Percentiles rank a stretch among this genome's conserved stretches.
phyloP scores from a whole-genome alignment of 129 eudicot genomes.

The Flaveria sonorensis region DNA sequence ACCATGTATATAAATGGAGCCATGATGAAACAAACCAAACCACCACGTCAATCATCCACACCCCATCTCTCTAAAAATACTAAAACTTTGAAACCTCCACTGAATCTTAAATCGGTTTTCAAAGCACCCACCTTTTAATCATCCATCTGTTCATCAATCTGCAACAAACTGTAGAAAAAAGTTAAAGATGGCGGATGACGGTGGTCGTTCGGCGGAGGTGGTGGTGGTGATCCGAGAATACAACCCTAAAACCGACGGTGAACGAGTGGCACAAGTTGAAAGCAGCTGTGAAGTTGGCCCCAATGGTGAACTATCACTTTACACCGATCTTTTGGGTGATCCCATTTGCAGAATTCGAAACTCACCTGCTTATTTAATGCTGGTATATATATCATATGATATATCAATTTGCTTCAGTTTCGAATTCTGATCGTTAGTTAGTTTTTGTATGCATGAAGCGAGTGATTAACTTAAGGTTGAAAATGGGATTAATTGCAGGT shows the following conservation, averaged over 20 bases:
- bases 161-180: background rate
- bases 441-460: background rate
- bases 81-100: constrained; percentile 24
- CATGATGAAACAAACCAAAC: constrained; percentile 20
- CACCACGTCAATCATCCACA: constrained; percentile 33
- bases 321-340: constrained; percentile 91
- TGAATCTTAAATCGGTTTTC: no score
- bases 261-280: constrained; percentile 72
- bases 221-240: constrained; percentile 60
- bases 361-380: constrained; percentile 92
- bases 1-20: constrained; percentile 42
- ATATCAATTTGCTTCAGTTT: no score
- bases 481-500: constrained; percentile 45
- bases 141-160: no score
- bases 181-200: constrained; percentile 35
- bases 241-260: constrained; percentile 52
- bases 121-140: no score
- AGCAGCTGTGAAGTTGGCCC: constrained; percentile 91
- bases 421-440: background rate
- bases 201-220: constrained; percentile 29
- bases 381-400: constrained; percentile 36
- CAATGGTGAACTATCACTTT: constrained; percentile 66
- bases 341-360: constrained; percentile 96
- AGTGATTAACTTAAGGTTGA: background rate
- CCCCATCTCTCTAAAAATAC: constrained; percentile 9